phyloP scores from a whole-genome alignment of 371 early-diverging fungal species.

The Nematocida parisii region DNA sequence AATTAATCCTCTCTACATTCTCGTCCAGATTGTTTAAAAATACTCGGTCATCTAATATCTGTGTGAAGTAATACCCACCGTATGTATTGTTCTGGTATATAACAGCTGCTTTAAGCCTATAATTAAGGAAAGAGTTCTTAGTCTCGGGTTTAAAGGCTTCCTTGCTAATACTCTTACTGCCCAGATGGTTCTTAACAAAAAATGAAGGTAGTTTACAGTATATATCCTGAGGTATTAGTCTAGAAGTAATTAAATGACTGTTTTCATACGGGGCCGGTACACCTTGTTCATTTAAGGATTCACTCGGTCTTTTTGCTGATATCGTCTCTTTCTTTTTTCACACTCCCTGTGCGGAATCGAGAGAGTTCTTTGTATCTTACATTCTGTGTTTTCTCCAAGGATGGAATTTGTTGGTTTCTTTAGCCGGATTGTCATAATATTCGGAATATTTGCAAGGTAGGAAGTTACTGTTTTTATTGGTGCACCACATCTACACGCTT shows the following conservation, averaged over 20 bases:
- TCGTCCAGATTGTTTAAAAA: background rate
- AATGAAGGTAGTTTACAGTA: background rate
- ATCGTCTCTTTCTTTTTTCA: background rate
- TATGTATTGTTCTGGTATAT: conserved; percentile 7
- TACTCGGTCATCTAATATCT: conserved; percentile 9
- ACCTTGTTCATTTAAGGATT: background rate
- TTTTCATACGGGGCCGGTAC: background rate
- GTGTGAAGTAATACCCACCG: conserved; percentile 25
- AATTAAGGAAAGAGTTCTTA: background rate
- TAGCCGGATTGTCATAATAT: conserved; percentile 11
- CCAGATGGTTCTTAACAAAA: background rate
- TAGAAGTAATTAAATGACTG: background rate
- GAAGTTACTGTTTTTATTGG: conserved; percentile 2
- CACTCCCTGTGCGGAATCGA: background rate
- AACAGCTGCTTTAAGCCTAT: conserved; percentile 7
- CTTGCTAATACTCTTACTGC: background rate
- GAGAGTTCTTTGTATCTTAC: conserved; percentile 1
- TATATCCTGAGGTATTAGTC: background rate
- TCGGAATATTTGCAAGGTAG: conserved; percentile 14
- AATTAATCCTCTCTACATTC: background rate
- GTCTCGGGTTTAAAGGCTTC: too few relatives aligned
- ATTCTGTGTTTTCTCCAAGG: background rate
- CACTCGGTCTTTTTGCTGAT: background rate
- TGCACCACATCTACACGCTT: conserved; percentile 27
- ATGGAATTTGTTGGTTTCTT: conserved; percentile 23